Evolutionary conservation across 306 rosid species (phyloP).

Genomic region (Sechiopsis laciniata): DNA sequence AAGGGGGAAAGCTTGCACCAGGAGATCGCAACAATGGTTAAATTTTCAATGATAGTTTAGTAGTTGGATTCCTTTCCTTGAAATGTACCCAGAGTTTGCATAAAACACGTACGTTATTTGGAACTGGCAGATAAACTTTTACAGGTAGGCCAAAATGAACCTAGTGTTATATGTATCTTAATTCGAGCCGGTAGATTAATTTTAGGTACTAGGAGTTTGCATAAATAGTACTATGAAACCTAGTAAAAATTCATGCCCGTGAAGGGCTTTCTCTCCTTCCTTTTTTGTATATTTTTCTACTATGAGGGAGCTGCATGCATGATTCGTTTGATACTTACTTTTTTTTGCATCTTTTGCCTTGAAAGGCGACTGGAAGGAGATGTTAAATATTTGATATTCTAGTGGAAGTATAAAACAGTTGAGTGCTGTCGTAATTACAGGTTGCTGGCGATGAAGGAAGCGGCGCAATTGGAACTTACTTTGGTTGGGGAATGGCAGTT

Average conservation of each 20-base stretch:
- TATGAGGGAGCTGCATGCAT: not conserved
- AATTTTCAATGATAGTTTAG: too few species aligned
- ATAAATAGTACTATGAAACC: slow-evolving; percentile 3
- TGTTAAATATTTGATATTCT: slow-evolving; percentile 6
- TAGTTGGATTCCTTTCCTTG: too few species aligned
- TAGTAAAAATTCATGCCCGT: not conserved
- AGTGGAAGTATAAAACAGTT: not conserved
- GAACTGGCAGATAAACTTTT: slow-evolving; percentile 50
- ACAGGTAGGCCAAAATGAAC: slow-evolving; percentile 43
- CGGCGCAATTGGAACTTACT: slow-evolving; percentile 43
- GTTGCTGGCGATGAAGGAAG: slow-evolving; percentile 32
- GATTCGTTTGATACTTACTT: not conserved
- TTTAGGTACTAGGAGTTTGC: not conserved
- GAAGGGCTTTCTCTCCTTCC: not conserved
- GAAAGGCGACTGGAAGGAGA: not conserved
- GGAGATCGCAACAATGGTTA: too few species aligned
- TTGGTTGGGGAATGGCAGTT: slow-evolving; percentile 90
- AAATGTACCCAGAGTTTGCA: too few species aligned
- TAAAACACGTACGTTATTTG: too few species aligned
- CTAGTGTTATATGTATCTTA: not conserved
- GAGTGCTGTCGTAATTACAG: slow-evolving; percentile 29
- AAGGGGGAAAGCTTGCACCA: too few species aligned
- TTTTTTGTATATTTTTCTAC: not conserved
- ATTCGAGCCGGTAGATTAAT: not conserved
- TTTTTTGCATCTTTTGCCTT: not conserved